These are phyloP conservation scores for Pleurotus giganteus DNA, from an alignment of 768 basidiomycete species.

Conservation along the genomic window DNA sequence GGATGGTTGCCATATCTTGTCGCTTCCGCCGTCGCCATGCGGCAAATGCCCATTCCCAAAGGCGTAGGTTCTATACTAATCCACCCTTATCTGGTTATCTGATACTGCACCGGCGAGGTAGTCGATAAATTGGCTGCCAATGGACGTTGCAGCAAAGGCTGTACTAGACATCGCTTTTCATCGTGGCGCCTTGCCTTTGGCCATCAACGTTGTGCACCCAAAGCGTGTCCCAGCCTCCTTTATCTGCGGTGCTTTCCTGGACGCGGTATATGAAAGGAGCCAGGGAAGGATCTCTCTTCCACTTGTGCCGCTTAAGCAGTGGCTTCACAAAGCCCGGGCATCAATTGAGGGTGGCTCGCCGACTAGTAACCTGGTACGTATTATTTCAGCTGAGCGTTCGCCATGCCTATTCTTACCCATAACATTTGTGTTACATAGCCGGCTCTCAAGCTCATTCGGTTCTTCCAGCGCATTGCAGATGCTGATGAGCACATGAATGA, in stretches of 20 bases:
- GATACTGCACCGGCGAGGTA: conserved; percentile 8
- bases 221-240: conserved; percentile 29
- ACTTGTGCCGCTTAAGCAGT: conserved; percentile 18
- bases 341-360: no score
- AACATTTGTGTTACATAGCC: not conserved
- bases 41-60: conserved; percentile 15
- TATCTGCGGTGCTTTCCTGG: conserved; percentile 13
- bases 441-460: not conserved
- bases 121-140: conserved; percentile 34
- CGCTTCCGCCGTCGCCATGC: conserved; percentile 26
- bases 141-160: conserved; percentile 23
- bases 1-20: conserved; percentile 35
- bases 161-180: conserved; percentile 30
- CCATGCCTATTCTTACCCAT: not conserved
- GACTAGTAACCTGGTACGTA: no score
- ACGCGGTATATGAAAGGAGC: conserved; percentile 12
- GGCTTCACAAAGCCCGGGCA: no score
- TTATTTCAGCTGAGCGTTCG: no score
- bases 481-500: not conserved
- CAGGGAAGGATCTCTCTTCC: not conserved
- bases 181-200: conserved; percentile 13
- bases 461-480: not conserved
- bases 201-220: conserved; percentile 34
- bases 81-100: not conserved
- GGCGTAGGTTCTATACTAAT: conserved; percentile 19